Evolutionary conservation across 192 early-diverging fungal genomes (phyloP), one percentile per base, ranked within the genome.

Genomic region (Coemansia sp.): DNA sequence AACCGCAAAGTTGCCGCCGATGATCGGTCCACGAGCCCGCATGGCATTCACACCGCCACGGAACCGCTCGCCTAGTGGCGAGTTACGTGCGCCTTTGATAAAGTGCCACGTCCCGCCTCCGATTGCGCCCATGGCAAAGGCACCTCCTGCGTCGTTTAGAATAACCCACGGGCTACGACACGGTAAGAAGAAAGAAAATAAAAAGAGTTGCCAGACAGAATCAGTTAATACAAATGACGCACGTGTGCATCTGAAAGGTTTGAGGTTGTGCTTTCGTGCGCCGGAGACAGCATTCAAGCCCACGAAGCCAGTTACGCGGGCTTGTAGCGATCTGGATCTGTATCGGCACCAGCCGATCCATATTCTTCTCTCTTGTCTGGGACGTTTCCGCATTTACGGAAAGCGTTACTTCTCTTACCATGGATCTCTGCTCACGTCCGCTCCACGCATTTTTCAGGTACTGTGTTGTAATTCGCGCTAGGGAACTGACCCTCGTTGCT

Each of bases 1-100:
- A 8, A 97, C 96, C 7, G 96, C 98, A 87, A 99, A 99, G 86
- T 97, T 97, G 41, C 98, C 98, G 53, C 94, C 97, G 46, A 94
- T 76, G 23, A 96, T 91, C 40, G 97, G 97, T 13, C 93, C 93
- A 57, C 96, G 90, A 40, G 92, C 89, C 75, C 97, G 97, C 76
- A 99, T 89, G 9, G 95, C 85, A 15, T 89, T 84, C 29, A 98
- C 62, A 13, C 93, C 89, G 62, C 96, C 95, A 10, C 85, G 82
- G 74, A 96, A 86, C 59, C 96, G 88, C 73, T 99, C 97, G 43
- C 94, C 91, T 61, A 89, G 91, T 43, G 98, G 98, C 35, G 95
- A 95, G 84, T 99, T 96, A 74, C 95, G 93, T 77, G 94, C 96
- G 22, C 98, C 98, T 72, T 99, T 98, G 83, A 97, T 94, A 65